Evolutionary conservation across 2,329 filamentous ascomycete species (phyloP), one percentile per base, ranked within the genome.

Genomic region (Ascochyta clinopodiicola): DNA sequence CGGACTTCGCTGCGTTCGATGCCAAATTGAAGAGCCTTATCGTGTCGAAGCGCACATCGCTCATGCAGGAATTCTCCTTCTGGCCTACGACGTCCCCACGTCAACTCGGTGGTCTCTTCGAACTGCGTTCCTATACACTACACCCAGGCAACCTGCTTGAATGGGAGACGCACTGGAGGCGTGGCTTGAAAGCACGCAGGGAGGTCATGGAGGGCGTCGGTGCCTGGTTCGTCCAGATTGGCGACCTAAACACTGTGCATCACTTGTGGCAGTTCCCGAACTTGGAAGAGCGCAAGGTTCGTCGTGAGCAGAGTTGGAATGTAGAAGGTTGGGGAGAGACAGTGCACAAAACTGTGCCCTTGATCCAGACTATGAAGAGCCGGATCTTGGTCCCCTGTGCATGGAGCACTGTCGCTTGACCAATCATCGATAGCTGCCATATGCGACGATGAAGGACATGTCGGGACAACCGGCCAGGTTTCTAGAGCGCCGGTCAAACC

Each of bases 11-110:
- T 64, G 88, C 85, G 9, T 97, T 97, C 73, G 91, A 96, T 74
- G 81, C 80, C 60, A 90, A 94, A 78, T 88, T 99, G 47, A 93
- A 92, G 77, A 83, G 81, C n/a, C 81, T 98, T 59, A 94, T 99
- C 72, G 87, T 83, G 56, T 86, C 86, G 61, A 98, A 96, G 81
- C 87, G 88, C 65, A 90, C 89, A 4, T 97, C 93, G 0, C 84
- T 99, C 46, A 99, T 99, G 95, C 95, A 99, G 77, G 95, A 99
- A 77, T 99, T 99, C 79, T 96, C 93, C 32, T 99, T 99, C 84
- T 99, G 95, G 95, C 95, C 95, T 1, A 99, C 95, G 3, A 94
- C 92, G 0, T 85, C 93, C 5, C 95, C 95, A 0, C 91, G 95
- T 57, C 83, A 91, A 69, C 86, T 99, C 0, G 95, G 95, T 51